phyloP scores from a whole-genome alignment of 2,329 filamentous ascomycete genomes.

The Aspergillus sp. region DNA sequence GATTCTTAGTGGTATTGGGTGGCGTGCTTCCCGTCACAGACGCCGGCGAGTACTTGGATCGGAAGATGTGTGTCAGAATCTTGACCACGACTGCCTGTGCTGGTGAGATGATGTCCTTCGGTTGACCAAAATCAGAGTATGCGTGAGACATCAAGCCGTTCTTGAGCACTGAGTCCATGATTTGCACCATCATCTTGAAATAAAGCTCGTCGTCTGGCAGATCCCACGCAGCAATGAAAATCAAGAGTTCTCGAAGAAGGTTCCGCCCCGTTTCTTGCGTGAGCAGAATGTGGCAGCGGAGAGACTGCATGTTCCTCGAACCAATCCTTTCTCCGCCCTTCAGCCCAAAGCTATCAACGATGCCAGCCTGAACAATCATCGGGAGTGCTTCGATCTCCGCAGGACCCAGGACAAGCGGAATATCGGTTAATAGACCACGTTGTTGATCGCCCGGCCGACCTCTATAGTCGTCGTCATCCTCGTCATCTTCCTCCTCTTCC shows the following conservation, averaged over 20 bases:
- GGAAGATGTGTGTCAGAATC: slow-evolving; percentile 81
- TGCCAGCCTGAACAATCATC: slow-evolving; percentile 95
- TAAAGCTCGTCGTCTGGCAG: slow-evolving; percentile 88
- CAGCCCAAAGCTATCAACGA: slow-evolving; percentile 68
- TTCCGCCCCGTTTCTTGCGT: slow-evolving; percentile 87
- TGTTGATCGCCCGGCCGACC: slow-evolving; percentile 45
- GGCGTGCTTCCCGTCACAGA: slow-evolving; percentile 39
- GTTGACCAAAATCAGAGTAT: slow-evolving; percentile 82
- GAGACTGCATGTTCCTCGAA: slow-evolving; percentile 73
- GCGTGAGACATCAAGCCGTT: slow-evolving; percentile 85
- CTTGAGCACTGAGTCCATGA: slow-evolving; percentile 84
- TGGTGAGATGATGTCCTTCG: slow-evolving; percentile 92
- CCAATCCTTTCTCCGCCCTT: slow-evolving; percentile 56
- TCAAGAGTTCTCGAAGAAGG: slow-evolving; percentile 77
- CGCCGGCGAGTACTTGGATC: slow-evolving; percentile 49
- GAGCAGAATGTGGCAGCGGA: slow-evolving; percentile 79
- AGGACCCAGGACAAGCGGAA: slow-evolving; percentile 86
- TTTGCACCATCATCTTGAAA: slow-evolving; percentile 93
- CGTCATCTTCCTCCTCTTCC: slow-evolving; percentile 48
- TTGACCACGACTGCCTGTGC: slow-evolving; percentile 90
- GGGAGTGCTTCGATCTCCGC: slow-evolving; percentile 93
- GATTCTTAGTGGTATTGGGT: slow-evolving; percentile 49
- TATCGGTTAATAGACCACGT: slow-evolving; percentile 80
- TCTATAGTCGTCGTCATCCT: slow-evolving; percentile 45
- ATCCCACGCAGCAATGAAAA: slow-evolving; percentile 96